These are phyloP conservation scores for Ustilago esculenta DNA, from an alignment of 1,284 basidiomycete genomes.

Conservation along the genomic window DNA sequence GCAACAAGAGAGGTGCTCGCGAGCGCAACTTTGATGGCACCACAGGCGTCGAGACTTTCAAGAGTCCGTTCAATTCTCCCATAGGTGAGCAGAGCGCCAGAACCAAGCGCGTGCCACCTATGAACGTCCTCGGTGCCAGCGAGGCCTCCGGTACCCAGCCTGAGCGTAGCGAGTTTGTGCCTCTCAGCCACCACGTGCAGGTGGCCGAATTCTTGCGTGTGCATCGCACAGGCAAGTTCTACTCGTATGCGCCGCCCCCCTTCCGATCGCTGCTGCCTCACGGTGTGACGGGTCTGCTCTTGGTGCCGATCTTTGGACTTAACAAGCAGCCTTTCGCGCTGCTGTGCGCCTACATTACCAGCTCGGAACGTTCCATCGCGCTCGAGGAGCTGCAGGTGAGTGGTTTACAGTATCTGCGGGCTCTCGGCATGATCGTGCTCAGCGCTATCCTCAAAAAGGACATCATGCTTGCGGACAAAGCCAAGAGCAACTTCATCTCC, in stretches of 20 bases:
- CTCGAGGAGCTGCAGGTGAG: constrained; percentile 78
- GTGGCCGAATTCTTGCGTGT: constrained; percentile 60
- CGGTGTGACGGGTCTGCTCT: constrained; percentile 46
- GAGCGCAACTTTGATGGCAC: constrained; percentile 50
- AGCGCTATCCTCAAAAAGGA: constrained; percentile 90
- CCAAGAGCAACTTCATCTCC: constrained; percentile 85
- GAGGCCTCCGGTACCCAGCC: constrained; percentile 41
- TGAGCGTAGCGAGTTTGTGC: constrained; percentile 50
- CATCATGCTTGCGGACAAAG: constrained; percentile 93
- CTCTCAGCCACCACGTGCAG: constrained; percentile 54
- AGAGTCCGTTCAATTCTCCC: constrained; percentile 22
- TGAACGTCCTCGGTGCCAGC: constrained; percentile 58
- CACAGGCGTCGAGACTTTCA: constrained; percentile 38
- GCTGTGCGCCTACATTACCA: constrained; percentile 84
- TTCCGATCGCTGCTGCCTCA: constrained; percentile 59
- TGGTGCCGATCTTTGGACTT: constrained; percentile 87
- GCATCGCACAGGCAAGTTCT: constrained; percentile 55
- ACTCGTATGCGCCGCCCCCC: constrained; percentile 51
- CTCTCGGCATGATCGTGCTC: constrained; percentile 89
- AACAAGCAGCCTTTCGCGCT: constrained; percentile 91
- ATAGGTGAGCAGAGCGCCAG: constrained; percentile 20
- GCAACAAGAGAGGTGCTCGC: constrained; percentile 10
- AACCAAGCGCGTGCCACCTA: constrained; percentile 55
- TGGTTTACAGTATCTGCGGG: constrained; percentile 88
- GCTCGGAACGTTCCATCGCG: constrained; percentile 79